A percentile compares a stretch with the other conserved stretches of the same genome.
These are phyloP conservation scores for Scleroderma bovista DNA, from an alignment of 768 basidiomycete species.

Conservation along the genomic window DNA sequence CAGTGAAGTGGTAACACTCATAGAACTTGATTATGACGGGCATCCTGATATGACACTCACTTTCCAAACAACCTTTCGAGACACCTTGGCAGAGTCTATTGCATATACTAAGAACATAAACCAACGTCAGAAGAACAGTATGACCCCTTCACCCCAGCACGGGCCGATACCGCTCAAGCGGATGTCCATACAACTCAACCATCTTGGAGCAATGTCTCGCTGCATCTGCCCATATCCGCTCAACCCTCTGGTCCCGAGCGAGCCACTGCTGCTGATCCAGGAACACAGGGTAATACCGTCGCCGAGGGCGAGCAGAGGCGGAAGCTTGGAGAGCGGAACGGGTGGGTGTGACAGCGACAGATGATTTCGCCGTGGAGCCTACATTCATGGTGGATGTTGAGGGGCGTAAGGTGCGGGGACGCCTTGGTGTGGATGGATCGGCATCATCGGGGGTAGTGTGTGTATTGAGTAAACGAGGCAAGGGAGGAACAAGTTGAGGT, in stretches of 20 bases:
- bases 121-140: too few species aligned
- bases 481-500: neutral
- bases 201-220: constrained; percentile 7
- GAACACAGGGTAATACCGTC: constrained; percentile 46
- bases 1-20: too few species aligned
- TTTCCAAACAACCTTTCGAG: too few species aligned
- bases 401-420: constrained; percentile 11
- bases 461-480: neutral
- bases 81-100: too few species aligned
- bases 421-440: constrained; percentile 22
- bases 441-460: neutral
- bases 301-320: constrained; percentile 15
- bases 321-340: neutral
- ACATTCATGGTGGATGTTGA: neutral
- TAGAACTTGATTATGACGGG: too few species aligned
- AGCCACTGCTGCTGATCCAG: constrained; percentile 45
- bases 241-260: constrained; percentile 34
- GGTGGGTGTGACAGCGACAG: neutral
- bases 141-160: too few species aligned
- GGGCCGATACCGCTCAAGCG: too few species aligned
- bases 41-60: too few species aligned
- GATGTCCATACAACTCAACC: constrained; percentile 7
- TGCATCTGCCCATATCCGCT: constrained; percentile 20
- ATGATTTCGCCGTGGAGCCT: neutral
- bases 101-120: too few species aligned